Evolutionary conservation across 169 alveolate species (phyloP), one percentile per base, ranked within the genome.

Genomic region (Eimeria falciformis): DNA sequence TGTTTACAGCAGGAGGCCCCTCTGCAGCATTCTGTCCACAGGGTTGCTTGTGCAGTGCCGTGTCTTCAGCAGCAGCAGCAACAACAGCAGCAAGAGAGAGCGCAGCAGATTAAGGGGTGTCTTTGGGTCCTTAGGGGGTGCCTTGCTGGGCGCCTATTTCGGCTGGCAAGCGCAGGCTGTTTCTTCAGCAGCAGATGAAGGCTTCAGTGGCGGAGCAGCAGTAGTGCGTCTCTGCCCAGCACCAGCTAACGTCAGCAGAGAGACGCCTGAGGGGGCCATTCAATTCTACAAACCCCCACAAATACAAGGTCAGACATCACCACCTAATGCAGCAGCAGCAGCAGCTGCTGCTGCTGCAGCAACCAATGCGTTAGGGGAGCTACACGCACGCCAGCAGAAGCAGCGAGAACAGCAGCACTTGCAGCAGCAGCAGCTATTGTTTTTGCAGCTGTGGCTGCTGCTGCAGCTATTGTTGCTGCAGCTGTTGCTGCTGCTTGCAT

Each of bases 221-320:
- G 83, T 27, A 9, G 83, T 71, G 58, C 83, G 83, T 18, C 83
- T 71, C 27, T 71, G 83, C 27, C 83, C 83, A 14, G 83, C 83
- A 71, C 18, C 46, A 18, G 56, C 53, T 21, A 37, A 56, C 83
- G 40, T 53, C 83, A 45, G 83, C 55, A 71, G 83, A 71, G 83
- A 71, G 27, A 71, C 56, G 9, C 83, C 83, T 1, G 56, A 11
- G 25, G 83, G 83, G 56, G 23, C 25, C 18, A 12, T 71, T n/a
- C 83, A 71, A 43, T 14, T 71, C 3, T 71, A 23, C 29, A 71
- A 71, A 27, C 83, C 83, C 21, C 58, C 83, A 1, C 83, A 71
- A 37, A 43, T 71, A 7, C 83, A 71, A 33, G 83, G 83, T 71
- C 21, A 66, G 45, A 25, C 78, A 21, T 12, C n/a, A n/a, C n/a